Percentiles rank a stretch among this genome's conserved stretches.
Conservation (phyloP, 768 basidiomycete species). For the Mycena polygramma region DNA sequence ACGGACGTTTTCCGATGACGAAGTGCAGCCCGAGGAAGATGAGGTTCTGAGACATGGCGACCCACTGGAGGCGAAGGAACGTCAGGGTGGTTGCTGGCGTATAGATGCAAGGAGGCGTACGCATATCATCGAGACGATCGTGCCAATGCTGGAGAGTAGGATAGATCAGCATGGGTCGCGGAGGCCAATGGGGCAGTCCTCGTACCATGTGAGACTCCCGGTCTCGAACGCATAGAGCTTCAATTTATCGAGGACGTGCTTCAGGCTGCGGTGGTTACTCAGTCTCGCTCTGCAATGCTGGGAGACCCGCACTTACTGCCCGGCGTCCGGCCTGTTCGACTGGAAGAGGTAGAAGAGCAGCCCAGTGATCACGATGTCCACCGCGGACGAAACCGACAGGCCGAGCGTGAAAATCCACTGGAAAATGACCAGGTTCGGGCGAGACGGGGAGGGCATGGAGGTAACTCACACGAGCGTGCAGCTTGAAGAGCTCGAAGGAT, state of each 20-base stretch:
- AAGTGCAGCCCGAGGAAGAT: slow-evolving; percentile 58
- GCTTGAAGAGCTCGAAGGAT: slow-evolving; percentile 43
- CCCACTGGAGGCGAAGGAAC: slow-evolving; percentile 42
- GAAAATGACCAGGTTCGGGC: not conserved
- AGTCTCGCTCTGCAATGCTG: not conserved
- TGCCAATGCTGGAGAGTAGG: slow-evolving; percentile 42
- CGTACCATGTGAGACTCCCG: slow-evolving; percentile 62
- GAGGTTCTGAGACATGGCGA: slow-evolving; percentile 52
- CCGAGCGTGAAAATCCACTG: slow-evolving; percentile 71
- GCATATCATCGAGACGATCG: slow-evolving; percentile 52
- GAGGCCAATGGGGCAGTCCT: not conserved
- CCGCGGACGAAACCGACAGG: slow-evolving; percentile 60
- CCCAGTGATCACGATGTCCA: slow-evolving; percentile 64
- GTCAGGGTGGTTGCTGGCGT: slow-evolving; percentile 6
- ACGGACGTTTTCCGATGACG: slow-evolving; percentile 52
- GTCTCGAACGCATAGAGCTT: slow-evolving; percentile 68
- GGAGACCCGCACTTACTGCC: slow-evolving; percentile 47
- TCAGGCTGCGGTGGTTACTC: slow-evolving; percentile 49
- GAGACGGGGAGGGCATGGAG: not conserved
- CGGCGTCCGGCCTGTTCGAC: slow-evolving; percentile 51
- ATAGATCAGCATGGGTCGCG: not conserved
- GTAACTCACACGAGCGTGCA: slow-evolving; percentile 42
- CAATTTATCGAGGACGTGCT: slow-evolving; percentile 60
- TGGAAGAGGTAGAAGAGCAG: slow-evolving; percentile 60
- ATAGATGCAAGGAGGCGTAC: slow-evolving; percentile 36